Conservation (phyloP, 1,284 basidiomycete genomes). For the Ganoderma resinaceum region DNA sequence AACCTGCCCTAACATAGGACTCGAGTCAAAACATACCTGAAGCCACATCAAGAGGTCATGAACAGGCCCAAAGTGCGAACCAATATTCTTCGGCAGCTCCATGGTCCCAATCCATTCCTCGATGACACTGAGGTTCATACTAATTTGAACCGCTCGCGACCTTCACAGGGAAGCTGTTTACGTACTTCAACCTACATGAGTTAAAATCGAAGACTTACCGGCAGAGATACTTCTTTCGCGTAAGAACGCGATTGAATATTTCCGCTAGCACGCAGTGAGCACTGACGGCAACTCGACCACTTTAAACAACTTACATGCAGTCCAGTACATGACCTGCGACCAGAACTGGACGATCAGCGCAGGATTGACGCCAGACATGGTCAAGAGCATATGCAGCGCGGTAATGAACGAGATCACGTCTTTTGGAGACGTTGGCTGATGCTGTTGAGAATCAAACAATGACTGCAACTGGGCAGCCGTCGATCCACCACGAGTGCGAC, state of each 20-base stretch:
- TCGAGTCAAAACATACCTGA: conserved; percentile 57
- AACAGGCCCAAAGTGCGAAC: conserved; percentile 85
- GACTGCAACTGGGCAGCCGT: conserved; percentile 54
- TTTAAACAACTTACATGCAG: conserved; percentile 64
- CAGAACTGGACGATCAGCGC: conserved; percentile 90
- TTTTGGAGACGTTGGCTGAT: conserved; percentile 56
- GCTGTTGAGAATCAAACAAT: conserved; percentile 54
- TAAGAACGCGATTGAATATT: conserved; percentile 93
- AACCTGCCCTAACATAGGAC: conserved; percentile 13
- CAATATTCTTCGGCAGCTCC: conserved; percentile 82
- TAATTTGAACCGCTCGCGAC: conserved; percentile 89
- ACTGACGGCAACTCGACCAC: conserved; percentile 39
- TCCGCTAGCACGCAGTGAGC: conserved; percentile 63
- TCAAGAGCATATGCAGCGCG: conserved; percentile 86
- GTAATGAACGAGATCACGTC: conserved; percentile 86
- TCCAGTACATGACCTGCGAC: conserved; percentile 96
- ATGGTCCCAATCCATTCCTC: conserved; percentile 93
- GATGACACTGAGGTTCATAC: conserved; percentile 85
- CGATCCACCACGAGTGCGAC: conserved; percentile 54
- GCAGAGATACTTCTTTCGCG: conserved; percentile 93
- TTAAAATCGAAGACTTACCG: conserved; percentile 54
- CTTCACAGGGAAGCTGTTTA: conserved; percentile 42
- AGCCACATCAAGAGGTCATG: conserved; percentile 89
- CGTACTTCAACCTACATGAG: conserved; percentile 5
- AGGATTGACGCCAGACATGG: conserved; percentile 92